Conservation (phyloP, 202 grass and related monocot genomes). For the Digitaria exilis region DNA sequence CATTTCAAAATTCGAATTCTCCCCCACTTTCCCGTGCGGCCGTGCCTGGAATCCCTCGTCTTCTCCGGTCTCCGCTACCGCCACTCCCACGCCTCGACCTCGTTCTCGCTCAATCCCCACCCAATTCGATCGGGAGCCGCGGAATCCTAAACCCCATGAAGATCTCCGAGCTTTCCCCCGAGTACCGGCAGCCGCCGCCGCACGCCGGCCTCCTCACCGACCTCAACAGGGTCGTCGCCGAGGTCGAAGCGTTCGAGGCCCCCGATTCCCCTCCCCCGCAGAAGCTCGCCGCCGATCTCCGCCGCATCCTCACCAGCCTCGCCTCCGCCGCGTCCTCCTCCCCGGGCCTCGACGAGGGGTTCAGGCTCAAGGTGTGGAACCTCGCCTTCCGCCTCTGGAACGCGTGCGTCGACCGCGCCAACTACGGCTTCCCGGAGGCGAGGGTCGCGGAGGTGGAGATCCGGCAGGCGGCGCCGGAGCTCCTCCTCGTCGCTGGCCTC, state of each 20-base stretch:
- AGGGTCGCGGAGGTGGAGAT: constrained; percentile 62
- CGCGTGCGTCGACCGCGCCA: constrained; percentile 86
- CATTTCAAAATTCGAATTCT: constrained; percentile 34
- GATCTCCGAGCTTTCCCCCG: constrained; percentile 97
- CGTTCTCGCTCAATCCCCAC: constrained; percentile 38
- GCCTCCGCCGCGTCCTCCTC: constrained; percentile 30
- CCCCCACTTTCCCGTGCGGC: background rate
- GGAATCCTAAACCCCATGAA: constrained; percentile 61
- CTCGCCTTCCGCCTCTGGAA: constrained; percentile 95
- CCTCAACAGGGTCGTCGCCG: constrained; percentile 55
- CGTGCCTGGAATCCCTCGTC: background rate
- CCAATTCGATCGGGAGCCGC: constrained; percentile 17
- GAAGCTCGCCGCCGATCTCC: constrained; percentile 56
- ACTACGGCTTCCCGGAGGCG: constrained; percentile 35
- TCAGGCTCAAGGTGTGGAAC: constrained; percentile 73
- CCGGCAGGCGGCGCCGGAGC: constrained; percentile 77
- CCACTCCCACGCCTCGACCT: background rate
- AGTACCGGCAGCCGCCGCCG: constrained; percentile 55
- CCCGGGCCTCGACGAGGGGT: constrained; percentile 41
- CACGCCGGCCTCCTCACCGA: constrained; percentile 58
- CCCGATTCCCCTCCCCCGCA: constrained; percentile 37
- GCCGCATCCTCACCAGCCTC: constrained; percentile 54
- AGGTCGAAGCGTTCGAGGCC: constrained; percentile 54
- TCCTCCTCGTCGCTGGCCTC: constrained; percentile 64
- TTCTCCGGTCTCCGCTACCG: background rate